These are phyloP conservation scores for Tuber umbilicatum DNA, from an alignment of 495 filamentous ascomycete species.

Conservation along the genomic window DNA sequence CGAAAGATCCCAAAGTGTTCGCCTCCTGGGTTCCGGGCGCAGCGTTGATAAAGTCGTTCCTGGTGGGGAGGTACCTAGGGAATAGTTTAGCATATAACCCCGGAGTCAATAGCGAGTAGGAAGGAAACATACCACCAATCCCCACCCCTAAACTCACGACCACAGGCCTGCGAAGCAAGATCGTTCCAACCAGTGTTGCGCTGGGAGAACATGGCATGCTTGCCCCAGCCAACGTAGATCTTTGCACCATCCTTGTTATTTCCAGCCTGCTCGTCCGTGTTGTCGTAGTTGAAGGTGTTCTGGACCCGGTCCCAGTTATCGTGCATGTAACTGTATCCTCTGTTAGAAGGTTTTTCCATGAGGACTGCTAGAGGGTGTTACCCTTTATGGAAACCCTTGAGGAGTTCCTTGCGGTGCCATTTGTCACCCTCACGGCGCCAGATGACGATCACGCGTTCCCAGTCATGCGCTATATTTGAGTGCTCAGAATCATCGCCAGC, in stretches of 20 bases:
- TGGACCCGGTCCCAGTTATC: slow-evolving; percentile 22
- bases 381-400: slow-evolving; percentile 34
- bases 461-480: slow-evolving; percentile 23
- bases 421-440: slow-evolving; percentile 27
- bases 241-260: slow-evolving; percentile 33
- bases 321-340: slow-evolving; percentile 17
- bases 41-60: slow-evolving; percentile 20
- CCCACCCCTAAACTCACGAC: slow-evolving; percentile 24
- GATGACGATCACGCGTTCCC: slow-evolving; percentile 36
- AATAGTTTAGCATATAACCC: neutral
- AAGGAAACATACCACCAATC: slow-evolving; percentile 27
- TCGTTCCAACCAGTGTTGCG: slow-evolving; percentile 36
- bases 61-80: slow-evolving; percentile 27
- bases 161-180: slow-evolving; percentile 27
- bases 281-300: slow-evolving; percentile 30
- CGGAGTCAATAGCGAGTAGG: neutral
- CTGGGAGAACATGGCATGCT: slow-evolving; percentile 37
- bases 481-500: neutral
- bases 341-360: too few species aligned
- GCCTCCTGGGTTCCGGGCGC: slow-evolving; percentile 12
- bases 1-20: slow-evolving; percentile 12
- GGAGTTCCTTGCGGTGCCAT: slow-evolving; percentile 29
- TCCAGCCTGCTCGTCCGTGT: slow-evolving; percentile 20
- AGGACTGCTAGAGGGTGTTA: slow-evolving; percentile 4
- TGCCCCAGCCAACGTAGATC: slow-evolving; percentile 40